These are phyloP conservation scores for Rehmannia glutinosa DNA, from an alignment of 257 asterid species.

Conservation along the genomic window DNA sequence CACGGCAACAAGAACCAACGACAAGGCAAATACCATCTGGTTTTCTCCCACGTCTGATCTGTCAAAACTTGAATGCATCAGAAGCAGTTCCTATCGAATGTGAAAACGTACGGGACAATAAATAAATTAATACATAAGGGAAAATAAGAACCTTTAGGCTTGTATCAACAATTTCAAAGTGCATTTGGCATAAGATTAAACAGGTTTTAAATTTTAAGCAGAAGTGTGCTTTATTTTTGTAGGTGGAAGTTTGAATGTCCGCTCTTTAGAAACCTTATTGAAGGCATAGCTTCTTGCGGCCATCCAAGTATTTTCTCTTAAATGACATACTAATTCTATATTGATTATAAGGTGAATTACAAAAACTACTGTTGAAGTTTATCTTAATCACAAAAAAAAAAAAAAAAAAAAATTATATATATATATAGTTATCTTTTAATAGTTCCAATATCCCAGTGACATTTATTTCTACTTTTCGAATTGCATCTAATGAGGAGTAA, in stretches of 20 bases:
- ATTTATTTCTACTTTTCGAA: no score
- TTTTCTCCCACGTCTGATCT: constrained; percentile 81
- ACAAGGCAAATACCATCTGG: constrained; percentile 98
- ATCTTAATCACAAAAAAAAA: not conserved
- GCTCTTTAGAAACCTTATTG: not conserved
- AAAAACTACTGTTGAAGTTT: not conserved
- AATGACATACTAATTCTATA: not conserved
- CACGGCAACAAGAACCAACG: constrained; percentile 92
- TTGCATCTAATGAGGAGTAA: no score
- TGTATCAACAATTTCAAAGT: not conserved
- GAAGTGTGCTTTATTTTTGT: not conserved
- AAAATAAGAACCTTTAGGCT: not conserved
- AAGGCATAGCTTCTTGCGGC: not conserved
- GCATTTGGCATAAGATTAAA: not conserved
- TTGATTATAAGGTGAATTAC: not conserved
- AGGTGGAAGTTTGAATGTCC: not conserved
- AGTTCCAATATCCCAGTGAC: no score
- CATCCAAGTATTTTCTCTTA: not conserved
- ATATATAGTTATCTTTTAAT: no score
- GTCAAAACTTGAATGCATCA: constrained; percentile 31
- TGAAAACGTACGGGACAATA: no score
- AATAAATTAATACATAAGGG: not conserved
- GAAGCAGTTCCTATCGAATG: no score
- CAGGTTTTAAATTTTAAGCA: not conserved
- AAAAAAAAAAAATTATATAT: no score